phyloP scores from a whole-genome alignment of 306 rosid genomes.

The Cicer cuneatum region DNA sequence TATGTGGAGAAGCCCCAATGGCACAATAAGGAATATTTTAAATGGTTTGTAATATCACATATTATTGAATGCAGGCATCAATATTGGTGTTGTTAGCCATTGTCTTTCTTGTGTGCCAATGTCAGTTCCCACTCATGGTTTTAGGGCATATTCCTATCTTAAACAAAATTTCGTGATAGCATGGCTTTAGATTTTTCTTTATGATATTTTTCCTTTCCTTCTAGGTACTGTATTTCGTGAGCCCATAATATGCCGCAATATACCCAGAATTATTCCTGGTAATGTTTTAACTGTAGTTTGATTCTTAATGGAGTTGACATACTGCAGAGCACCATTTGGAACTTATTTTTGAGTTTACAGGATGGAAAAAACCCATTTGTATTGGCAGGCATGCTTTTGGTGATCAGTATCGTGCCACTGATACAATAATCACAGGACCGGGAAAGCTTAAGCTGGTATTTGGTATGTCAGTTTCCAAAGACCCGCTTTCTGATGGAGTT shows the following conservation, averaged over 20 bases:
- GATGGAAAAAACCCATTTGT: conserved; percentile 98
- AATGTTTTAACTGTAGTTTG: conserved; percentile 46
- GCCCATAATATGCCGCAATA: conserved; percentile 84
- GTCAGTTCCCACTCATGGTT: not conserved
- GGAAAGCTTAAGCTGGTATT: conserved; percentile 96
- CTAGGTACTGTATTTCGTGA: conserved; percentile 96
- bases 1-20: conserved; percentile 99
- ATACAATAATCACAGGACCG: conserved; percentile 69
- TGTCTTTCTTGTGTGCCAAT: not conserved
- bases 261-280: conserved; percentile 84
- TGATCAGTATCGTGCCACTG: conserved; percentile 98
- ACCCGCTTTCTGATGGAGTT: conserved; percentile 34
- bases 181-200: not conserved
- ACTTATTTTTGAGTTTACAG: conserved; percentile 59
- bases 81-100: conserved; percentile 33
- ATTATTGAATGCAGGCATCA: conserved; percentile 24
- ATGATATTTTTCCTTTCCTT: conserved; percentile 37
- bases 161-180: not conserved
- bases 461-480: conserved; percentile 60
- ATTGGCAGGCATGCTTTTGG: conserved; percentile 99
- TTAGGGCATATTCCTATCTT: not conserved
- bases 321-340: conserved; percentile 39
- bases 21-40: conserved; percentile 92
- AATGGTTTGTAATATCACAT: conserved; percentile 62
- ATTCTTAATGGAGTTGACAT: conserved; percentile 36